Base-by-base conservation (phyloP, 2,329 filamentous ascomycete species). In the Pyrenophora graminea region DNA sequence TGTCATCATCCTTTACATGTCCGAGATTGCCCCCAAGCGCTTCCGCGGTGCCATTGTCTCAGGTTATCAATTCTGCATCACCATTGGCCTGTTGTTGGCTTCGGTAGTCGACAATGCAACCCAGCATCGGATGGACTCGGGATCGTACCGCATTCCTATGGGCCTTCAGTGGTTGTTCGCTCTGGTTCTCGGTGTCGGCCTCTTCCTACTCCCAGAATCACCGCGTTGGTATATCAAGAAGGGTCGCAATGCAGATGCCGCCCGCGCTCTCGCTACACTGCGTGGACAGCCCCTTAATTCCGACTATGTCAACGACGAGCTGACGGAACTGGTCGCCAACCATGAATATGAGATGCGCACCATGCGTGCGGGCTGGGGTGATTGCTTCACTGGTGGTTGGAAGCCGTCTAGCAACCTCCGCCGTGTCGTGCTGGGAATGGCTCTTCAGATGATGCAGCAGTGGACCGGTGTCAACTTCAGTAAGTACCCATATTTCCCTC, bases 241-340 rank as follows among this genome's bases (percentile, higher is more conserved):
- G 73, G 88, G 88, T 48, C 78, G 85, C 55, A 79, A 90, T 45
- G 83, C 87, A 36, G 70, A 80, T 49, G 91, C 90, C 30, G 81
- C 85, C 52, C 55, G 74, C 1, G 77, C 84, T 10, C 82, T 96
- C 6, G 75, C 83, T 50, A 82, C 80, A 51, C 83, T 96, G 27
- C 89, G 91, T 70, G 89, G 88, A 54, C 88, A 95, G 77, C 81
- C 87, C 41, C 67, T 75, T 45, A 84, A 88, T 47, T 92, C 88
- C 18, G 82, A 88, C 56, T 91, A 84, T 73, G 86, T 96, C 75
- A 84, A 88, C 76, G 77, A 84, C 55, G 91, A 96, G 76, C 81
- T 95, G 39, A 83, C 88, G 37, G 91, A 96, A 78, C 90, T 96
- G 60, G 82, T 94, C 53, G 91, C 90, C 79, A 96, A 95, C 80